Evolutionary conservation across 139 green algal species (phyloP).

Genomic region (Astrephomene gubernaculifera): DNA sequence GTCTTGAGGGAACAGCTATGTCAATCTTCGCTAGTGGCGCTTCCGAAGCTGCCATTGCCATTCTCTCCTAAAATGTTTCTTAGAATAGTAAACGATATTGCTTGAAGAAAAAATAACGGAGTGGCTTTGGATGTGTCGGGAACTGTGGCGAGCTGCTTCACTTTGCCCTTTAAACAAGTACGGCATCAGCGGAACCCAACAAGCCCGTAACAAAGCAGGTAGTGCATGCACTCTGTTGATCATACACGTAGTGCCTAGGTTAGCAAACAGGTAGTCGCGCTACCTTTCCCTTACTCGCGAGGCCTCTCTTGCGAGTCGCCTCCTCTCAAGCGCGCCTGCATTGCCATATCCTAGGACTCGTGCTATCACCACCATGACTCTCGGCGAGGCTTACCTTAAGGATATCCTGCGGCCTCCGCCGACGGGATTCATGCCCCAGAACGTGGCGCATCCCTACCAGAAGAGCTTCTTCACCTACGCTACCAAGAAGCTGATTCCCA

Average conservation of each 20-base stretch:
- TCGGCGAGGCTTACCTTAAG: constrained; percentile 57
- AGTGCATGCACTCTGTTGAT: too few relatives aligned
- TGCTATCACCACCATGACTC: constrained; percentile 44
- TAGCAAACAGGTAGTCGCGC: neutral
- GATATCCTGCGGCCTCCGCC: constrained; percentile 65
- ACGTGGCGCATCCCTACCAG: constrained; percentile 68
- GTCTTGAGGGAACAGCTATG: neutral
- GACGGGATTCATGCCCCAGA: constrained; percentile 52
- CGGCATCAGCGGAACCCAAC: neutral
- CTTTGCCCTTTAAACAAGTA: neutral
- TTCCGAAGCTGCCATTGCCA: too few relatives aligned
- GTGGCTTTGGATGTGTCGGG: too few relatives aligned
- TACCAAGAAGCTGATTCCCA: constrained; percentile 61
- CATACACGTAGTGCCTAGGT: neutral
- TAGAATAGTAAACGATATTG: too few relatives aligned
- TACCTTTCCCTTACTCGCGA: neutral
- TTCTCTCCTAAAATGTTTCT: too few relatives aligned
- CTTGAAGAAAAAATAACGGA: too few relatives aligned
- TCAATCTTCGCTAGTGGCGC: neutral
- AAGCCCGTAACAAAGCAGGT: too few relatives aligned
- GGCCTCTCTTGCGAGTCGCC: neutral
- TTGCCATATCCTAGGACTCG: neutral
- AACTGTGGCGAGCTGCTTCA: neutral
- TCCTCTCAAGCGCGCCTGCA: neutral
- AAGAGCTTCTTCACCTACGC: constrained; percentile 67